These are phyloP conservation scores for Prillingera fragicola DNA, from an alignment of 1,284 basidiomycete genomes.

Conservation along the genomic window DNA sequence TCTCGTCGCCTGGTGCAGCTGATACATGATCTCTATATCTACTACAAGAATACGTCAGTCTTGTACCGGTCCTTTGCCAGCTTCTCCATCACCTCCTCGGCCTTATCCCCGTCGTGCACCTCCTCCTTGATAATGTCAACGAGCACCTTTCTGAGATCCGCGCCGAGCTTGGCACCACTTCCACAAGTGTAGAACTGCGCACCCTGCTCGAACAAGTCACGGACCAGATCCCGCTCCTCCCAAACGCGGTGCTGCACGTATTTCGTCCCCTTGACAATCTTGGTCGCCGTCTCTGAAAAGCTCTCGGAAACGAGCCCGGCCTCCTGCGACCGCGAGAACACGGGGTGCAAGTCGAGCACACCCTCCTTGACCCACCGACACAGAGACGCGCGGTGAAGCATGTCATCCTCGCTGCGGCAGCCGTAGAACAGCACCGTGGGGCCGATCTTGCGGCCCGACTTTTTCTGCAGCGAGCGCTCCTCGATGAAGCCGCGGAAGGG, in stretches of 20 bases:
- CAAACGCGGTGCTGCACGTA: conserved; percentile 53
- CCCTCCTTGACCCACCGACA: conserved; percentile 51
- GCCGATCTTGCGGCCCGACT: conserved; percentile 51
- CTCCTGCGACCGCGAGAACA: conserved; percentile 50
- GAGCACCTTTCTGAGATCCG: conserved; percentile 1
- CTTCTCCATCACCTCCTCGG: conserved; percentile 2
- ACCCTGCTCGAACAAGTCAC: conserved; percentile 38
- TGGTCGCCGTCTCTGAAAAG: background rate
- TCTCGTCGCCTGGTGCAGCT: too few species aligned
- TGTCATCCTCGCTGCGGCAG: conserved; percentile 52
- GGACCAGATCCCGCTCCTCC: conserved; percentile 49
- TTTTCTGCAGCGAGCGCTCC: conserved; percentile 53
- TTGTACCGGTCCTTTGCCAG: conserved; percentile 4
- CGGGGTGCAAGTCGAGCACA: conserved; percentile 52
- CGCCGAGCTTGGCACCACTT: conserved; percentile 15
- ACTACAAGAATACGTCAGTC: conserved; percentile 12
- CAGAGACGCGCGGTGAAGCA: conserved; percentile 52
- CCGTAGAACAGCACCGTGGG: conserved; percentile 53
- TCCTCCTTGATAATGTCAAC: conserved; percentile 2
- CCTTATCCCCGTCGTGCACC: too few species aligned
- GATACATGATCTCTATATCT: too few species aligned
- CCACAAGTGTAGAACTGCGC: conserved; percentile 55
- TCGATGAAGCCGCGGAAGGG: conserved; percentile 57
- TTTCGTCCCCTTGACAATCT: conserved; percentile 45
- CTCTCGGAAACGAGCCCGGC: conserved; percentile 32